Conservation (phyloP, 1,284 basidiomycete species). For the Ganoderma sinense region DNA sequence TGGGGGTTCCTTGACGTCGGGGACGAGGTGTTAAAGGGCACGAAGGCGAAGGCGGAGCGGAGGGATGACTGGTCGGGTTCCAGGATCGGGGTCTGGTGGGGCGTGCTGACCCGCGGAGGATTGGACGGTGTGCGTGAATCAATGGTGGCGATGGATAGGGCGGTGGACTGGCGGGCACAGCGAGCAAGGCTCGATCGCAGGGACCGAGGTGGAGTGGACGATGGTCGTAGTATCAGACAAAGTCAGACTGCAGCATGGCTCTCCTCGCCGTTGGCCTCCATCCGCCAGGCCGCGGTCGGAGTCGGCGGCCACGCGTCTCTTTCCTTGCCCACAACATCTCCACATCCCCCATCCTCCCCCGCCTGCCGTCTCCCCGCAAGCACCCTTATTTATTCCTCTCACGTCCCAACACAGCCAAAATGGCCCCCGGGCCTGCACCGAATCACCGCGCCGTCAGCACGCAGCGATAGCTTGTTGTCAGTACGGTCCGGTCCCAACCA, state of each 20-base stretch:
- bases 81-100: constrained; percentile 52
- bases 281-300: constrained; percentile 19
- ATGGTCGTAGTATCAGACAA: constrained; percentile 34
- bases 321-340: constrained; percentile 11
- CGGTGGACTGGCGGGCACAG: constrained; percentile 23
- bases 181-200: constrained; percentile 27
- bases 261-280: constrained; percentile 19
- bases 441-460: background rate
- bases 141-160: constrained; percentile 59
- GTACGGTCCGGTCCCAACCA: constrained; percentile 15
- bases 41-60: constrained; percentile 37
- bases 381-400: constrained; percentile 9
- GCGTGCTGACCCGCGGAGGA: constrained; percentile 60
- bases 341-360: background rate
- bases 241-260: constrained; percentile 29
- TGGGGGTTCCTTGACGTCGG: constrained; percentile 29
- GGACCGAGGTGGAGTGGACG: constrained; percentile 15
- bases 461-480: constrained; percentile 1
- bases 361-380: constrained; percentile 7
- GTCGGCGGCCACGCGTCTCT: constrained; percentile 25
- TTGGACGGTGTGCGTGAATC: constrained; percentile 67
- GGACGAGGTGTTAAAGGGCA: constrained; percentile 35
- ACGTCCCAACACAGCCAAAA: background rate
- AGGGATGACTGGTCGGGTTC: constrained; percentile 46
- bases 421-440: constrained; percentile 1